Percentiles rank a stretch among this genome's conserved stretches.
Evolutionary conservation across 345 rosid species (phyloP).

Genomic region (Bretschneidera sinensis): DNA sequence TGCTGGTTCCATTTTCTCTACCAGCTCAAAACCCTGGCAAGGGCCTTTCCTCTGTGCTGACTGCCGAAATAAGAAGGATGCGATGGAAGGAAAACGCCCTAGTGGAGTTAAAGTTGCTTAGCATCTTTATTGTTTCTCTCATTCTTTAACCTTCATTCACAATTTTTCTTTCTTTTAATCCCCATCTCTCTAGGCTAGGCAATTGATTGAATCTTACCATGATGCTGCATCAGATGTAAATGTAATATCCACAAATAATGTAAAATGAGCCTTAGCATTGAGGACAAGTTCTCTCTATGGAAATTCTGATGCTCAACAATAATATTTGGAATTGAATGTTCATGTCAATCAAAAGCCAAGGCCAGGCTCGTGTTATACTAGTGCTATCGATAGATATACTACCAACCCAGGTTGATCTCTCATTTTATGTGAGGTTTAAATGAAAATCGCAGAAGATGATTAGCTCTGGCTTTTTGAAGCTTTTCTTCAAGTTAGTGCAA

Average conservation of each 20-base stretch:
- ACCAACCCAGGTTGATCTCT: too few species aligned
- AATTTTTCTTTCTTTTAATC: slow-evolving; percentile 21
- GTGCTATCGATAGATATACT: too few species aligned
- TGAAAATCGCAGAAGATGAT: too few species aligned
- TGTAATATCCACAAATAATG: slow-evolving; percentile 26
- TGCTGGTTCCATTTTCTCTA: slow-evolving; percentile 71
- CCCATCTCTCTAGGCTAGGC: slow-evolving; percentile 18
- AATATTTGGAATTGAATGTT: too few species aligned
- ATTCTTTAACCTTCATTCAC: too few species aligned
- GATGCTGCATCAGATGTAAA: slow-evolving; percentile 27
- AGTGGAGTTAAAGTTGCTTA: slow-evolving; percentile 67
- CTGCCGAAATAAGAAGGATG: slow-evolving; percentile 80
- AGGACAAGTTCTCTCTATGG: too few species aligned
- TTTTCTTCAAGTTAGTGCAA: too few species aligned
- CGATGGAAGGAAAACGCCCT: slow-evolving; percentile 93
- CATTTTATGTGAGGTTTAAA: too few species aligned
- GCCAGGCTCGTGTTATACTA: too few species aligned
- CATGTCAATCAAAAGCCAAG: too few species aligned
- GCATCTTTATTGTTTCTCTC: slow-evolving; percentile 15
- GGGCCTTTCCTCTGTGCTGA: slow-evolving; percentile 85
- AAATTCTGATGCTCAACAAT: too few species aligned
- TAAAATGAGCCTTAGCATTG: slow-evolving; percentile 22
- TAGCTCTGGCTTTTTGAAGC: too few species aligned
- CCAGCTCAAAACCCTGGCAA: slow-evolving; percentile 77
- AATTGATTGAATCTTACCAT: slow-evolving; percentile 18